Evolutionary conservation across 1,139 yeast genomes (phyloP).

Genomic region (Hansenula lynferdii): DNA sequence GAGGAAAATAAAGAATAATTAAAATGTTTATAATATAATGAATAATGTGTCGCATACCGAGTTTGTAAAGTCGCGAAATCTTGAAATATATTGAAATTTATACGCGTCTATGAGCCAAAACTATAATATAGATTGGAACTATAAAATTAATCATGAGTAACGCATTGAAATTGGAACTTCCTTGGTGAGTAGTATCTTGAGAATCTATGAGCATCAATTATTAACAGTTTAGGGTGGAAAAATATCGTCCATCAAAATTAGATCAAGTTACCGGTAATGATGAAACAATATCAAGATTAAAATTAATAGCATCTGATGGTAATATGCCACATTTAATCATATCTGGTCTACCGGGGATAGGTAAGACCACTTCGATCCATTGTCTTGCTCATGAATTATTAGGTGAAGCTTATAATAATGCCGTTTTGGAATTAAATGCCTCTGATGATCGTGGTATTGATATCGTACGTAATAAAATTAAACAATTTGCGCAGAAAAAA

Average conservation of each 20-base stretch:
- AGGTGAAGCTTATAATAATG: constrained; percentile 71
- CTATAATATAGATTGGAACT: too few species aligned
- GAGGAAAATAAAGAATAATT: too few species aligned
- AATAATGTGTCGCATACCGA: not conserved
- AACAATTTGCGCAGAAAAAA: constrained; percentile 93
- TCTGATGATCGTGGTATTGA: constrained; percentile 97
- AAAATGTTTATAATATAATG: too few species aligned
- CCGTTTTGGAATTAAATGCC: constrained; percentile 90
- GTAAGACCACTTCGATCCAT: constrained; percentile 90
- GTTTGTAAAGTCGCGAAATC: not conserved
- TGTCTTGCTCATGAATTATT: constrained; percentile 84
- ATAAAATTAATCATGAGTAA: too few species aligned
- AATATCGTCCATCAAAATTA: constrained; percentile 76
- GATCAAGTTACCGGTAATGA: constrained; percentile 91
- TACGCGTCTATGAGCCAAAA: too few species aligned
- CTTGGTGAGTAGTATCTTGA: too few species aligned
- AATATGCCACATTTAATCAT: constrained; percentile 96
- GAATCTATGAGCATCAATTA: too few species aligned
- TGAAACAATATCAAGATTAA: constrained; percentile 81
- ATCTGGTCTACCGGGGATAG: constrained; percentile 94
- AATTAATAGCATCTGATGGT: constrained; percentile 85
- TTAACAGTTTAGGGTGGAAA: too few species aligned
- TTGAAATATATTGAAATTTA: not conserved
- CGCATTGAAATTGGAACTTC: constrained; percentile 28
- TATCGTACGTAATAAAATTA: constrained; percentile 87